phyloP scores from a whole-genome alignment of 2,329 filamentous ascomycete species.

The Colletotrichum camelliae region DNA sequence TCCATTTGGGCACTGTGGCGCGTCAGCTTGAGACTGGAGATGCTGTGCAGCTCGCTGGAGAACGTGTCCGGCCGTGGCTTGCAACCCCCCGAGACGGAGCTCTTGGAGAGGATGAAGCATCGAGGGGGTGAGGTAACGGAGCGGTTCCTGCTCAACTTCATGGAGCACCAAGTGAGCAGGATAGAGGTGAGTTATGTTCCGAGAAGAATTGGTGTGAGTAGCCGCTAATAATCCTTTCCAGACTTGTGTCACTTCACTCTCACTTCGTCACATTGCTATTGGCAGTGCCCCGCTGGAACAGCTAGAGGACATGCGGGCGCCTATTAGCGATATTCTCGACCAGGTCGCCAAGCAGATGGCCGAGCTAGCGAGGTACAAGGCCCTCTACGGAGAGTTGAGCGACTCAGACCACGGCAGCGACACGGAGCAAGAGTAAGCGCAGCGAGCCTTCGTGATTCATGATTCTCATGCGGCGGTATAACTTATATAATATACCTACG shows the following conservation, averaged over 20 bases:
- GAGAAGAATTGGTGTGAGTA: no score
- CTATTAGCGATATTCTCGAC: slow-evolving; percentile 75
- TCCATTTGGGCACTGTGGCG: slow-evolving; percentile 90
- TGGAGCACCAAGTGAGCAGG: slow-evolving; percentile 93
- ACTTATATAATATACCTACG: slow-evolving; percentile 22
- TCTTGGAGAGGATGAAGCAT: slow-evolving; percentile 72
- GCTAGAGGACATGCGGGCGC: slow-evolving; percentile 76
- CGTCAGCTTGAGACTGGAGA: slow-evolving; percentile 86
- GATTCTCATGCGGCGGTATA: slow-evolving; percentile 17
- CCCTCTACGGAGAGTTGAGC: slow-evolving; percentile 52
- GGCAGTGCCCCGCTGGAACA: slow-evolving; percentile 67
- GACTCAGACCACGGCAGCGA: slow-evolving; percentile 37
- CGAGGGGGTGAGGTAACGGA: slow-evolving; percentile 87
- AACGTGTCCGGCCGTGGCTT: slow-evolving; percentile 66
- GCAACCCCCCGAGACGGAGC: slow-evolving; percentile 80
- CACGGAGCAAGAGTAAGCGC: slow-evolving; percentile 31
- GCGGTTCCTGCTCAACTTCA: slow-evolving; percentile 83
- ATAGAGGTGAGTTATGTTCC: slow-evolving; percentile 76
- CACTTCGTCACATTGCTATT: slow-evolving; percentile 78
- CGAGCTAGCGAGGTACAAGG: slow-evolving; percentile 68
- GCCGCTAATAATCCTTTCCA: slow-evolving; percentile 41
- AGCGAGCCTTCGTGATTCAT: slow-evolving; percentile 15
- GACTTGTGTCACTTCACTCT: slow-evolving; percentile 82
- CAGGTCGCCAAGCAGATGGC: slow-evolving; percentile 65
- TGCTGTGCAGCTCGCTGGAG: slow-evolving; percentile 90